phyloP scores from a whole-genome alignment of 176 grass and related monocot genomes.

The Microstegium vimineum region DNA sequence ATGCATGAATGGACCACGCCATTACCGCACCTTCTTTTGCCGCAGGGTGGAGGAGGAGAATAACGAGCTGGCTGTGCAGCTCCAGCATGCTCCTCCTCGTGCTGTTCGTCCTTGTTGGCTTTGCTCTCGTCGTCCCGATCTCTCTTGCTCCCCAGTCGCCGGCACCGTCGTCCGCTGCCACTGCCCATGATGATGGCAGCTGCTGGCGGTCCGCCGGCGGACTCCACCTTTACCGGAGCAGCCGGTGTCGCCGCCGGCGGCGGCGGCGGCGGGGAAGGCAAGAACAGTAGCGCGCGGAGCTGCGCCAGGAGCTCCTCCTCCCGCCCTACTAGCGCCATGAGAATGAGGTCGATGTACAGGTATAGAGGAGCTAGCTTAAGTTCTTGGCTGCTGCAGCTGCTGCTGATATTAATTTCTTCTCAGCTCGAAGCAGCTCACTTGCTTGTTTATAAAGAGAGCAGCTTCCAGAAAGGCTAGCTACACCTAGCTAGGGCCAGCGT shows the following conservation, averaged over 20 bases:
- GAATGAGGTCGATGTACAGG: too few species aligned
- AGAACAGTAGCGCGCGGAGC: not conserved
- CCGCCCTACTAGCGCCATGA: not conserved
- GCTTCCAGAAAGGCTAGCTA: not conserved
- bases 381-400: not conserved
- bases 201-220: not conserved
- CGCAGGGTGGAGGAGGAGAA: not conserved
- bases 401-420: not conserved
- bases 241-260: not conserved
- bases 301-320: not conserved
- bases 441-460: not conserved
- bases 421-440: not conserved
- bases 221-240: not conserved
- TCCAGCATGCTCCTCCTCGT: not conserved
- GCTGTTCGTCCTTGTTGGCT: not conserved
- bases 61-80: not conserved
- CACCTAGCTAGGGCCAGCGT: too few species aligned
- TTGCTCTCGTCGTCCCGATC: not conserved
- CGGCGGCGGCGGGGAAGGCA: not conserved
- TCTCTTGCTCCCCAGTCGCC: not conserved
- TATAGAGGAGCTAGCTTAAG: too few species aligned
- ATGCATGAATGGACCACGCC: not conserved
- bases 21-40: not conserved
- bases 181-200: not conserved
- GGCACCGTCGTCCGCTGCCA: not conserved